Percentiles rank a stretch among this genome's conserved stretches.
These are phyloP conservation scores for Gynostemma pentaphyllum DNA, from an alignment of 306 rosid species.

Conservation along the genomic window DNA sequence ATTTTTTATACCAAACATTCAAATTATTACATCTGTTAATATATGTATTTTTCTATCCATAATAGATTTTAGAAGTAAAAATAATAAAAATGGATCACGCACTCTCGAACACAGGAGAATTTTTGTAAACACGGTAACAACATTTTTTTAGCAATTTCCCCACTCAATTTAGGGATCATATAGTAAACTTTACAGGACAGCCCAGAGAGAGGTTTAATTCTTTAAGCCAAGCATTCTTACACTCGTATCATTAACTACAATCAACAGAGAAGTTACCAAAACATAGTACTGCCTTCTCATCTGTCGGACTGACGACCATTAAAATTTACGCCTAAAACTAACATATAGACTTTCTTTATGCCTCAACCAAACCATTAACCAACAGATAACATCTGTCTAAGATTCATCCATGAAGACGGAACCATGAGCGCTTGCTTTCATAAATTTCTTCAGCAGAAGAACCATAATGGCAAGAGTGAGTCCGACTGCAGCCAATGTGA, in stretches of 20 bases:
- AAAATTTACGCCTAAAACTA: background rate
- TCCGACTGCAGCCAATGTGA: slow-evolving; percentile 86
- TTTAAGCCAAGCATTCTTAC: background rate
- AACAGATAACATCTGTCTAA: slow-evolving; percentile 18
- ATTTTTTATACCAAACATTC: too few species aligned
- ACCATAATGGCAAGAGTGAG: slow-evolving; percentile 77
- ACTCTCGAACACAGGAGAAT: too few species aligned
- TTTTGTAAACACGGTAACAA: too few species aligned
- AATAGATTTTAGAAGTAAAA: too few species aligned
- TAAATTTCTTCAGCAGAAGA: slow-evolving; percentile 74
- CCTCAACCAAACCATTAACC: background rate
- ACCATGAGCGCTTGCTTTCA: slow-evolving; percentile 57
- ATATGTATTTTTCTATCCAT: too few species aligned
- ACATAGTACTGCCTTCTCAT: background rate
- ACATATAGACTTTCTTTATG: background rate
- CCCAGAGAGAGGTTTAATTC: background rate
- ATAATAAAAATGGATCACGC: too few species aligned
- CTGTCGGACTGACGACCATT: background rate
- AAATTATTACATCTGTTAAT: too few species aligned
- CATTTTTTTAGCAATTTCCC: too few species aligned
- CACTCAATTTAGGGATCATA: too few species aligned
- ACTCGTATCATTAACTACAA: background rate
- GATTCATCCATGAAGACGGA: slow-evolving; percentile 77
- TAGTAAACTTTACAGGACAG: too few species aligned
- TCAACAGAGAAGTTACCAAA: background rate